Evolutionary conservation across 441 rosid genomes (phyloP), one percentile per base, ranked within the genome.

Genomic region (Isatis lusitanica): DNA sequence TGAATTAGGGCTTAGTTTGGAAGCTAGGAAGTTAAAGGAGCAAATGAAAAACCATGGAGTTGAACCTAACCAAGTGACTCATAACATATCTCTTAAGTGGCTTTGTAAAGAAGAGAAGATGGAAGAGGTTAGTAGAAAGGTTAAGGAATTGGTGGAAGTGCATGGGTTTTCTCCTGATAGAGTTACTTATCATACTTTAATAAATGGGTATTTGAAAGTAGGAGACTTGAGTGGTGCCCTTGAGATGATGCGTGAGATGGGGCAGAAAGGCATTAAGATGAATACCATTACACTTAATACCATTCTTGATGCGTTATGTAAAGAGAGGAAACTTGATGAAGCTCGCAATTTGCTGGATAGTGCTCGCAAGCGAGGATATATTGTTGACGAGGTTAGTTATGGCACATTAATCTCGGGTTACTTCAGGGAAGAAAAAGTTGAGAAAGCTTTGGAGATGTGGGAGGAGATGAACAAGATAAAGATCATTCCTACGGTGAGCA

Each of bases 301-400:
- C 10, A 66, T 90, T 76, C 97, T 90, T 30, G 84, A 75, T 71
- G 77, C 85, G 33, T 82, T 94, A 26, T 92, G 97, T 68, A 70
- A 44, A 70, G 91, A 94, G 71, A 76, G 68, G 74, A 88, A 85
- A 74, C 78, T 85, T 68, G 87, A 82, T 12, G 86, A 88, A 63
- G 97, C 97, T 38, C 78, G 74, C 28, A 59, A 75, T 26, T 81
- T 88, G 75, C 88, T 94, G 39, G 59, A 60, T 28, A 85, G 75
- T 78, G 90, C 97, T 28, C 59, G 64, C 38, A 86, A 73, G 78
- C 80, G 89, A 18, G 98, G 97, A 21, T 94, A 88, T 81, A 82
- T 83, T 61, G 82, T 89, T 57, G 92, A 94, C 74, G 97, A 86
- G 85, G 88, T 89, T 48, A 92, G 90, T 68, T 90, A 90, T 71